Conservation (phyloP, 805 yeast genomes). For the Lipomyces yamadae region DNA sequence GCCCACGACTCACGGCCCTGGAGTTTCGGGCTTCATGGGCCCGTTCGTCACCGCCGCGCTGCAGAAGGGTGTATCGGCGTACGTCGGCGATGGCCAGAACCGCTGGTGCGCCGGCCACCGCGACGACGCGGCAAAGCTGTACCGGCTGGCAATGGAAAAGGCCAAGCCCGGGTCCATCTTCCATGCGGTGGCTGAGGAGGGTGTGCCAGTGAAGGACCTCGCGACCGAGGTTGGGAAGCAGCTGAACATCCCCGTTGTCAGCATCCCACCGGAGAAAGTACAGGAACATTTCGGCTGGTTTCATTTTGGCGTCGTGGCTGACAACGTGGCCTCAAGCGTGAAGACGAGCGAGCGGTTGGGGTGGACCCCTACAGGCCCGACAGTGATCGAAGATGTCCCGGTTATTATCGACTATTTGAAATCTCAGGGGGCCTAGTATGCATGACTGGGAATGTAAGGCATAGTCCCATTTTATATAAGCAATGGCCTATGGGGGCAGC, state of each 20-base stretch:
- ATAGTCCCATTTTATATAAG: neutral
- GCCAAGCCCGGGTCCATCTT: neutral
- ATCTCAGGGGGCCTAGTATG: neutral
- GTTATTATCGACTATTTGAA: neutral
- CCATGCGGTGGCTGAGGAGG: slow-evolving; percentile 3
- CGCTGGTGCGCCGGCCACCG: slow-evolving; percentile 5
- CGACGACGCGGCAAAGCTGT: slow-evolving; percentile 3
- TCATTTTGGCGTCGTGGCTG: neutral
- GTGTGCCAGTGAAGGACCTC: neutral
- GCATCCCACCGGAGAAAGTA: slow-evolving; percentile 3
- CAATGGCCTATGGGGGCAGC: neutral
- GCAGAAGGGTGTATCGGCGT: neutral
- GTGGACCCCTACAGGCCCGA: neutral
- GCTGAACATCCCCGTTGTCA: neutral
- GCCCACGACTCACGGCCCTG: neutral
- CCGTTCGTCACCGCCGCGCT: neutral
- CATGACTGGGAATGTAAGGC: neutral
- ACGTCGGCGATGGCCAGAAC: slow-evolving; percentile 4
- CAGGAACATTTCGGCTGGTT: neutral
- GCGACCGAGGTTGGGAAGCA: slow-evolving; percentile 2
- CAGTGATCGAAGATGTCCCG: neutral
- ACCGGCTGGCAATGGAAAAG: neutral
- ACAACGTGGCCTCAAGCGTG: neutral
- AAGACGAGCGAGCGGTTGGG: slow-evolving; percentile 4
- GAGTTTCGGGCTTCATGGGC: neutral